Percentiles rank a stretch among this genome's conserved stretches.
phyloP scores from a whole-genome alignment of 2,329 filamentous ascomycete genomes.

The Penicillium sp. region DNA sequence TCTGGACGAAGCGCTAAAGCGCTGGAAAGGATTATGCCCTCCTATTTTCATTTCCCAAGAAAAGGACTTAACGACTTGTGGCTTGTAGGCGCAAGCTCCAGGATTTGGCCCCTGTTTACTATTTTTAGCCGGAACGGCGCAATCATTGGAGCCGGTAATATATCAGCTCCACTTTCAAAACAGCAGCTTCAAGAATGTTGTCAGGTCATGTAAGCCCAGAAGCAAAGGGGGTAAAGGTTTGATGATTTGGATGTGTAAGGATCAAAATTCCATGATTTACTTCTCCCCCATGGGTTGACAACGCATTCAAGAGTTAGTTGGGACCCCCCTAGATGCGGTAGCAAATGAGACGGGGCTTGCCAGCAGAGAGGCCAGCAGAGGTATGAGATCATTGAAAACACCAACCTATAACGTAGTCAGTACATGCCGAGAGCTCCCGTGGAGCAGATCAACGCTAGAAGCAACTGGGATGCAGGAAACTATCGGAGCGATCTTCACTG shows the following conservation, averaged over 20 bases:
- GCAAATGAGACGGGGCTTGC: background rate
- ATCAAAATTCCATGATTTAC: background rate
- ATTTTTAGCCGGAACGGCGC: constrained; percentile 3
- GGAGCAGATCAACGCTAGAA: background rate
- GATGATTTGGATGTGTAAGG: background rate
- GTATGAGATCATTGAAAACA: background rate
- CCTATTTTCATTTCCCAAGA: background rate
- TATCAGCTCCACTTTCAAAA: constrained; percentile 5
- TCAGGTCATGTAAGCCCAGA: constrained; percentile 2
- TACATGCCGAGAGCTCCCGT: background rate
- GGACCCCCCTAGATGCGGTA: background rate
- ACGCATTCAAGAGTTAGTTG: background rate
- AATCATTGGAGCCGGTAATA: background rate
- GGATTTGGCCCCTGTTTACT: constrained; percentile 1
- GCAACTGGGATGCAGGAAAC: background rate
- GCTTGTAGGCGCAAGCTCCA: constrained; percentile 1
- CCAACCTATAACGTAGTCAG: background rate
- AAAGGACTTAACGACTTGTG: background rate
- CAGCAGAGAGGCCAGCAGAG: background rate
- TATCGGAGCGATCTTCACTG: constrained; percentile 13
- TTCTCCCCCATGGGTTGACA: background rate
- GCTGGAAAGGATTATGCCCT: background rate
- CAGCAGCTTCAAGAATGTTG: constrained; percentile 4
- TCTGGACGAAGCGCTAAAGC: background rate
- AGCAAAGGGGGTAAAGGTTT: background rate